Evolutionary conservation across 1,284 basidiomycete genomes (phyloP).

Genomic region (Fomitiporia mediterranea): DNA sequence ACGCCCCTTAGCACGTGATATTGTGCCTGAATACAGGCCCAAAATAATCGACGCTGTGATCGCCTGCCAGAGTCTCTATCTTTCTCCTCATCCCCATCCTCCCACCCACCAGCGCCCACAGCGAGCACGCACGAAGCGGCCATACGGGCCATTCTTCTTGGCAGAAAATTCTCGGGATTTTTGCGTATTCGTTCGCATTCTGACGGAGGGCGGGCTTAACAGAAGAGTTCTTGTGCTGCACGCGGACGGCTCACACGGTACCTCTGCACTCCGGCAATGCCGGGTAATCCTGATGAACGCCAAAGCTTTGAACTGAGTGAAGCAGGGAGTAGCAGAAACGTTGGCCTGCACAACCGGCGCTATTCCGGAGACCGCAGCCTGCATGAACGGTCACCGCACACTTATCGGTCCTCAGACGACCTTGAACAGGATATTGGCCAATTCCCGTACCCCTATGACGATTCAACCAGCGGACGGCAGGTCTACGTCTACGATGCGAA

Average conservation of each 20-base stretch:
- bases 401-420: slow-evolving; percentile 1
- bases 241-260: neutral
- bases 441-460: neutral
- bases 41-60: neutral
- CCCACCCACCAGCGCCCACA: neutral
- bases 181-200: neutral
- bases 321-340: slow-evolving; percentile 6
- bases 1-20: neutral
- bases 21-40: neutral
- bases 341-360: neutral
- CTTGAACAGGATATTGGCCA: slow-evolving; percentile 2
- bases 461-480: neutral
- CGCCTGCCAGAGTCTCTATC: neutral
- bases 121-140: neutral
- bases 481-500: slow-evolving; percentile 10
- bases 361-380: neutral
- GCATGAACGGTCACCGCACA: neutral
- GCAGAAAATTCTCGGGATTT: neutral
- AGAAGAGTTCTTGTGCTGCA: neutral
- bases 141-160: no score
- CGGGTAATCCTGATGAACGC: neutral
- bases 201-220: neutral
- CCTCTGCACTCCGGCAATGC: neutral
- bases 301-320: neutral
- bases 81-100: neutral